phyloP scores from a whole-genome alignment of 768 basidiomycete species.

The Mrakia frigida region DNA sequence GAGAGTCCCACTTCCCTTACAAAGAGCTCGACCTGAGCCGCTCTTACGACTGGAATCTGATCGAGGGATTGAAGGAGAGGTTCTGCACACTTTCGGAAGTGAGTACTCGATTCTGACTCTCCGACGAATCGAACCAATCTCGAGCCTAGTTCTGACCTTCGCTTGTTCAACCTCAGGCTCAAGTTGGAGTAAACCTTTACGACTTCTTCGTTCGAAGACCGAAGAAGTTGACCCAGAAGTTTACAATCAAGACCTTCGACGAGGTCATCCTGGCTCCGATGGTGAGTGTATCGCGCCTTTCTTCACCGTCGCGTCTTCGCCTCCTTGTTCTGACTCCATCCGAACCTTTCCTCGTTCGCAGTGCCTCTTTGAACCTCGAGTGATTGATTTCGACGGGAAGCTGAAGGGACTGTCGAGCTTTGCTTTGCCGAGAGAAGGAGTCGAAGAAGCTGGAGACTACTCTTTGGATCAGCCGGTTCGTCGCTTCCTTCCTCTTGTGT shows the following conservation, averaged over 20 bases:
- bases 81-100: constrained; percentile 86
- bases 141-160: not conserved
- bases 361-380: constrained; percentile 89
- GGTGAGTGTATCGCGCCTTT: constrained; percentile 50
- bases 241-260: constrained; percentile 84
- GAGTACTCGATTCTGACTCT: constrained; percentile 34
- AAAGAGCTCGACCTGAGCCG: constrained; percentile 68
- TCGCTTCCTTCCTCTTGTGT: not conserved
- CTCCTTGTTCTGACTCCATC: not conserved
- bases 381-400: constrained; percentile 83
- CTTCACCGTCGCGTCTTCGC: not conserved
- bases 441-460: constrained; percentile 2
- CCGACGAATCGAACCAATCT: no score
- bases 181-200: constrained; percentile 82
- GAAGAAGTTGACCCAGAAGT: constrained; percentile 72
- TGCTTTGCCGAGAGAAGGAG: not conserved
- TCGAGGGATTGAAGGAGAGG: constrained; percentile 83
- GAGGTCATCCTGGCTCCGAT: constrained; percentile 92
- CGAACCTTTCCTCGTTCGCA: constrained; percentile 42
- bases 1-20: constrained; percentile 82
- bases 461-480: constrained; percentile 27
- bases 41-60: constrained; percentile 79
- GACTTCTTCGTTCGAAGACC: constrained; percentile 82
- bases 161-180: constrained; percentile 38
- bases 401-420: constrained; percentile 45